These are phyloP conservation scores for Diaporthe citrichinensis DNA, from an alignment of 2,329 filamentous ascomycete genomes.

Conservation along the genomic window DNA sequence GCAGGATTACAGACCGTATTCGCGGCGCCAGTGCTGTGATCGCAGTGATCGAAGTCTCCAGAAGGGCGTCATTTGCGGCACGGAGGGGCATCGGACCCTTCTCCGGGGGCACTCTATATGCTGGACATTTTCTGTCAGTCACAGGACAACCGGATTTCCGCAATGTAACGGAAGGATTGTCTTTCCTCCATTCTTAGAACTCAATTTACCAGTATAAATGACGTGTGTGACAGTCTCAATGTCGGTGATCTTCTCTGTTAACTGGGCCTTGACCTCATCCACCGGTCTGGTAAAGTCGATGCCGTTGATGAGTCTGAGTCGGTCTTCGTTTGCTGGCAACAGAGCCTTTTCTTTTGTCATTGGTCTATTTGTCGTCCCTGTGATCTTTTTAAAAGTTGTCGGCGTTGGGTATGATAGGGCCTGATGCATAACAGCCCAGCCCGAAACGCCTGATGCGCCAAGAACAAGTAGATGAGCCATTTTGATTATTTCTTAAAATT, in stretches of 20 bases:
- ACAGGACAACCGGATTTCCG: rapidly evolving
- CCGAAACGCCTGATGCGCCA: conserved; percentile 30
- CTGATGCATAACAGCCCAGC: conserved; percentile 8
- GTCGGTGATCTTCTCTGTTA: not conserved
- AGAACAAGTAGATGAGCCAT: conserved; percentile 28
- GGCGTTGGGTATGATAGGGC: conserved; percentile 2
- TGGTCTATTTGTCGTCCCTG: not conserved
- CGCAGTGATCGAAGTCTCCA: conserved; percentile 6
- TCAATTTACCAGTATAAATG: conserved; percentile 13
- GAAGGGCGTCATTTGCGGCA: not conserved
- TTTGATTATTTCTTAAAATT: too few species aligned
- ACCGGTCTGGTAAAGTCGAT: conserved; percentile 8
- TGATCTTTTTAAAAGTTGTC: conserved; percentile 4
- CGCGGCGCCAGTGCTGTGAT: not conserved
- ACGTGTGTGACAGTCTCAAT: conserved; percentile 5
- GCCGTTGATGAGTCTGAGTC: not conserved
- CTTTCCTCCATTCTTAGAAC: not conserved
- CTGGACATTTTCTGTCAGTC: not conserved
- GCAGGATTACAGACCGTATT: not conserved
- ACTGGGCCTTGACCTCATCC: not conserved
- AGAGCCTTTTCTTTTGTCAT: not conserved
- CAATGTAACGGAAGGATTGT: not conserved
- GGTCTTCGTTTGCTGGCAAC: not conserved
- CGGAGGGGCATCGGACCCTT: conserved; percentile 12
- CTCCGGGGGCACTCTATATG: not conserved